Evolutionary conservation across 2,329 filamentous ascomycete genomes (phyloP).

Genomic region (Hawksworthiomyces lignivorus): DNA sequence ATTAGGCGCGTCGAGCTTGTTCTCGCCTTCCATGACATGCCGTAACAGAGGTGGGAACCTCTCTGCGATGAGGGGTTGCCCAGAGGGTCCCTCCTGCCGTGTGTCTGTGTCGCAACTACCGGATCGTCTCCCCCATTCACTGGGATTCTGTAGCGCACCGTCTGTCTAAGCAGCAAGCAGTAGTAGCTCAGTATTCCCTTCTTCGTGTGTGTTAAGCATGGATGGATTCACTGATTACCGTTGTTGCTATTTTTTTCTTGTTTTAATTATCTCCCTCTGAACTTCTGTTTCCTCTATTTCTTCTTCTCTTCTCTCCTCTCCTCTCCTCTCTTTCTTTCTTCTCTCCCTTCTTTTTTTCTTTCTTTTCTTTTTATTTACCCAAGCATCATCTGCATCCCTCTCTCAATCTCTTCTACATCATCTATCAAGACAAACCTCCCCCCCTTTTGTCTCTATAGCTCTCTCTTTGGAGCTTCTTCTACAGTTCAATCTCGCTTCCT

Average conservation of each 20-base stretch:
- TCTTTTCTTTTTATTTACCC: not conserved
- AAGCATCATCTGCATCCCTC: not conserved
- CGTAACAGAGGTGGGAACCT: too few relatives aligned
- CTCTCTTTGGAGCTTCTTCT: not conserved
- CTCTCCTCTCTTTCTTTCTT: not conserved
- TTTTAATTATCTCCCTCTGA: conserved; percentile 6
- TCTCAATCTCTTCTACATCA: not conserved
- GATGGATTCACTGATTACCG: too few relatives aligned
- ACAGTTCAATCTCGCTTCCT: not conserved
- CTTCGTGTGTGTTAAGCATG: too few relatives aligned
- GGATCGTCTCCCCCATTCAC: too few relatives aligned
- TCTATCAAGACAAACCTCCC: not conserved
- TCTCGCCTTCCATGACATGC: too few relatives aligned
- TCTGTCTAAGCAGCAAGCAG: too few relatives aligned
- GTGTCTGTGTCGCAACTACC: conserved; percentile 11
- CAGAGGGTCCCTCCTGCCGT: conserved; percentile 10
- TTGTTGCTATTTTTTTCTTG: conserved; percentile 8
- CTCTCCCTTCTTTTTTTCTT: not conserved
- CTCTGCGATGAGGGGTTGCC: conserved; percentile 2
- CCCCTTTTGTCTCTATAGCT: not conserved
- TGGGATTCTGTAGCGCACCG: too few relatives aligned
- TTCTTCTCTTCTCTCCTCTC: not conserved
- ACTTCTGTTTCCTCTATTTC: not conserved
- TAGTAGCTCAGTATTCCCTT: too few relatives aligned
- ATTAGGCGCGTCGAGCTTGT: too few relatives aligned